Conservation (phyloP, 345 rosid species). For the Lepidium aucheri region DNA sequence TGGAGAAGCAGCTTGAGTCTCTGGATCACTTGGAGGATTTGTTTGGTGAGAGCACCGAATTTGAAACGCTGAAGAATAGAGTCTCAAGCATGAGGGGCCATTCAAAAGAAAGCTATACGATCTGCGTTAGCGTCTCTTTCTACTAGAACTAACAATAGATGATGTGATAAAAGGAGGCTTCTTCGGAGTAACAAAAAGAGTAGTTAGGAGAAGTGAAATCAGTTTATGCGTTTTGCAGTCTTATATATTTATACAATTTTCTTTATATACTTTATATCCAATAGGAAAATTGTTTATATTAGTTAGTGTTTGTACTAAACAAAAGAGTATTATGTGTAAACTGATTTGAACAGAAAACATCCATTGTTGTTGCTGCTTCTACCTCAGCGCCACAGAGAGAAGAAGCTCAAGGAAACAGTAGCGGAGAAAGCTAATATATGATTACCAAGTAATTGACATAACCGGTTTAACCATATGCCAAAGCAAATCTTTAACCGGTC, state of each 20-base stretch:
- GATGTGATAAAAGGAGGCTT: neutral
- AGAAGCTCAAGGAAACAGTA: too few species aligned
- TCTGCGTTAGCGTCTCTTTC: slow-evolving; percentile 47
- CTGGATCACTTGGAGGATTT: slow-evolving; percentile 25
- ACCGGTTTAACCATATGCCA: neutral
- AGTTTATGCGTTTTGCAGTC: neutral
- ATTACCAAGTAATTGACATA: neutral
- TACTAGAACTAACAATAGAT: slow-evolving; percentile 20
- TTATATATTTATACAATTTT: neutral
- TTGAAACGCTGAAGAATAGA: slow-evolving; percentile 36
- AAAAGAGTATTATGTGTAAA: neutral
- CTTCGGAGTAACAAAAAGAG: too few species aligned
- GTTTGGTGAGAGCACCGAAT: slow-evolving; percentile 17
- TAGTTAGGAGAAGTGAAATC: too few species aligned
- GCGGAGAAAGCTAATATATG: too few species aligned
- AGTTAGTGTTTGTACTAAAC: neutral
- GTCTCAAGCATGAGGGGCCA: slow-evolving; percentile 35
- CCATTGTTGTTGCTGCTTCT: too few species aligned
- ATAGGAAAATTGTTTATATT: neutral
- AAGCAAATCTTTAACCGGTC: neutral
- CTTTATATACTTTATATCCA: neutral
- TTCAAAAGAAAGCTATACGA: slow-evolving; percentile 37
- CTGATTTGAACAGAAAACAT: too few species aligned
- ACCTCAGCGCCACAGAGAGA: too few species aligned
- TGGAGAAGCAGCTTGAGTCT: slow-evolving; percentile 49